These are phyloP conservation scores for Skeletonema tropicum DNA, from an alignment of 108 stramenopile species.

Conservation along the genomic window DNA sequence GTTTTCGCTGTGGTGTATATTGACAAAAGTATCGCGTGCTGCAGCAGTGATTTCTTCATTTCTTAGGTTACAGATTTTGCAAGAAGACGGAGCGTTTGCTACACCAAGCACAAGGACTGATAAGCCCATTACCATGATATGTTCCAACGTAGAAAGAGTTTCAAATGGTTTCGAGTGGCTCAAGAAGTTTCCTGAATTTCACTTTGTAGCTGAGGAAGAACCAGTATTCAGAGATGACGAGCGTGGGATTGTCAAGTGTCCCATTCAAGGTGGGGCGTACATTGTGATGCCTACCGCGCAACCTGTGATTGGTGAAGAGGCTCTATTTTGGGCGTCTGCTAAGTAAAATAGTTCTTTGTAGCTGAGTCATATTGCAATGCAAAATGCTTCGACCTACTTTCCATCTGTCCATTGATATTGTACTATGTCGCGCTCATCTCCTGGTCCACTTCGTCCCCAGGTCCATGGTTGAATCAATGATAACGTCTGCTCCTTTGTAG, in stretches of 20 bases:
- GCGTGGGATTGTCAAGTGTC: slow-evolving; percentile 35
- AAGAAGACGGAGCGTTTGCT: slow-evolving; percentile 14
- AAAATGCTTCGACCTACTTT: background rate
- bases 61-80: slow-evolving; percentile 19
- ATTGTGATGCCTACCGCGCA: slow-evolving; percentile 44
- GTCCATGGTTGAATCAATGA: slow-evolving; percentile 55
- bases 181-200: slow-evolving; percentile 35
- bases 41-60: slow-evolving; percentile 37
- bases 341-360: slow-evolving; percentile 2
- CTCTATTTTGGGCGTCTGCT: slow-evolving; percentile 43
- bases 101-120: background rate
- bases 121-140: slow-evolving; percentile 32
- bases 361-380: background rate
- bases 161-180: slow-evolving; percentile 34
- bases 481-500: slow-evolving; percentile 33
- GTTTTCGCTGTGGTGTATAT: background rate
- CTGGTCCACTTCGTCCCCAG: slow-evolving; percentile 43
- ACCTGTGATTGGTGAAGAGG: slow-evolving; percentile 43
- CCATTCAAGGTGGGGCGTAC: slow-evolving; percentile 31
- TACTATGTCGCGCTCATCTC: slow-evolving; percentile 24
- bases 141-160: slow-evolving; percentile 32
- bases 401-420: slow-evolving; percentile 28
- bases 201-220: slow-evolving; percentile 28
- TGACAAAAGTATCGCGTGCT: slow-evolving; percentile 20
- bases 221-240: slow-evolving; percentile 32